Base-by-base conservation (phyloP, 805 yeast species). In the Saturnispora gosingensis region DNA sequence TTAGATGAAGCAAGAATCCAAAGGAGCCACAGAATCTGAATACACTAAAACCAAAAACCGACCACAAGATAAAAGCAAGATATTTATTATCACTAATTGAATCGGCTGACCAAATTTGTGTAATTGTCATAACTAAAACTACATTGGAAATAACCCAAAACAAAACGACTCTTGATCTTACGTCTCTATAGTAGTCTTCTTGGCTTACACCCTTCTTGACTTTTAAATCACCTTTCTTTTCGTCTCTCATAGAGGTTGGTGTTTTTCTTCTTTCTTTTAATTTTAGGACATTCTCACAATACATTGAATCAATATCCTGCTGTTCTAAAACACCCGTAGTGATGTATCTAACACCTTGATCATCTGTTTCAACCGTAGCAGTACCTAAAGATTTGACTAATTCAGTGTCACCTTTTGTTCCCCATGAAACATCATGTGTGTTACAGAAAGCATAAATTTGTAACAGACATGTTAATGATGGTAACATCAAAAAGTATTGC, bases 341-440 rank as follows among this genome's bases (percentile, higher is more conserved):
- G 43, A 87, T 88, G 39, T 88, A 85, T 63, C 86, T 90, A 55
- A 82, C 84, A 49, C 96, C 96, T 53, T 84, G 78, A 50, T 85
- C 93, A 54, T 83, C 83, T 62, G 85, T 83, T 47, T 80, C 83
- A 55, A 87, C 85, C 30, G 86, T 85, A 47, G 95, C 95, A 44
- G 86, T 83, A 46, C 95, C 90, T 36, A 83, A 72, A 54, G 79
- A 84, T 56, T 80, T 79, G 18, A 80, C 77, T 45, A 81, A 84
- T 54, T 78, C 79, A 56, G 83, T 85, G 54, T 90, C 97, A 58
- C 99, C 99, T 66, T 91, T 91, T 2, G 99, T 91, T 69, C 99
- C 99, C 99, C 99, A 91, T 0, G 97, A 86, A 48, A 93, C 96
- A 73, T 91, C 99, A 69, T 91, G 98, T 3, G 97, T 91, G 67